Conservation (phyloP, 805 yeast species). For the baker's yeast (Saccharomyces cerevisiae) region DNA sequence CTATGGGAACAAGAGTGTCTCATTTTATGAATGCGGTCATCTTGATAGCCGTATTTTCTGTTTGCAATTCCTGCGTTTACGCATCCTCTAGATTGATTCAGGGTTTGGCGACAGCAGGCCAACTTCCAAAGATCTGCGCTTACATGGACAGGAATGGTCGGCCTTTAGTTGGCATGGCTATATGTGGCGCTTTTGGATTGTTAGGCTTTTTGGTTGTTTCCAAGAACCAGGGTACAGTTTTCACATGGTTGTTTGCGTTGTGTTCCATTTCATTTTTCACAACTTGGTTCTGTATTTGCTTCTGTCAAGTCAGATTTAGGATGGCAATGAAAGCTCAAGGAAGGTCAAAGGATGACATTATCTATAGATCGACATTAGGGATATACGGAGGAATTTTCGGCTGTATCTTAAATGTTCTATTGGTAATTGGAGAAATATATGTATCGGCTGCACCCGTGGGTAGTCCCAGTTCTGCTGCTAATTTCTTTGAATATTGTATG, state of each 20-base stretch:
- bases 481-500: constrained; percentile 46
- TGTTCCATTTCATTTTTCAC: constrained; percentile 66
- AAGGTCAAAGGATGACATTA: constrained; percentile 47
- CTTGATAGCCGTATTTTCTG: constrained; percentile 47
- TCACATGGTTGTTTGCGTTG: constrained; percentile 63
- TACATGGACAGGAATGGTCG: constrained; percentile 44
- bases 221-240: constrained; percentile 44
- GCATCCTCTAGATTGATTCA: constrained; percentile 50
- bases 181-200: constrained; percentile 41
- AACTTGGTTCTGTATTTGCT: constrained; percentile 68
- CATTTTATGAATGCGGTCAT: constrained; percentile 50
- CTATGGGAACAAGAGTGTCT: constrained; percentile 44
- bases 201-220: constrained; percentile 56
- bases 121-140: constrained; percentile 39
- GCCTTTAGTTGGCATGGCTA: constrained; percentile 41
- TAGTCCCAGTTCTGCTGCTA: constrained; percentile 28
- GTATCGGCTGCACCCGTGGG: constrained; percentile 58
- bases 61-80: constrained; percentile 50
- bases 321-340: constrained; percentile 47
- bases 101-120: constrained; percentile 43
- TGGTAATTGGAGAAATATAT: constrained; percentile 65
- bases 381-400: constrained; percentile 51
- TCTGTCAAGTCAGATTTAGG: constrained; percentile 59
- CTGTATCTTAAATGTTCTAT: constrained; percentile 40
- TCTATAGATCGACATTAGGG: constrained; percentile 51